A percentile compares a stretch with the other conserved stretches of the same genome.
phyloP scores from a whole-genome alignment of 2,329 filamentous ascomycete species.

The Cordyceps cateniannulata region DNA sequence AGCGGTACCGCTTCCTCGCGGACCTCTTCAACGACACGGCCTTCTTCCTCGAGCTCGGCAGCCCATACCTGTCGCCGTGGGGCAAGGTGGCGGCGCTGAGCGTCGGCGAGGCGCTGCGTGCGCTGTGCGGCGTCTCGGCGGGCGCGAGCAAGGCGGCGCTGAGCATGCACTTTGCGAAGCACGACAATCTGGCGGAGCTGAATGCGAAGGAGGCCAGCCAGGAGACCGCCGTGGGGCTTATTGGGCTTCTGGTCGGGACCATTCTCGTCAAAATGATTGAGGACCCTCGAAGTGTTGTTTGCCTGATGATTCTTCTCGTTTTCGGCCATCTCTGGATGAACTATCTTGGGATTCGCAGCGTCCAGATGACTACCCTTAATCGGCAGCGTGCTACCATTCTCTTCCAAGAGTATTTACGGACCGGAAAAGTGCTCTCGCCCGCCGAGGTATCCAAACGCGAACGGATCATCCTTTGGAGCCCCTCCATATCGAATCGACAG shows the following conservation, averaged over 20 bases:
- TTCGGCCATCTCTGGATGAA: constrained; percentile 76
- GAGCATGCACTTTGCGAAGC: constrained; percentile 83
- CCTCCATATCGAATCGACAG: constrained; percentile 23
- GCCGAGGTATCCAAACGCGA: constrained; percentile 58
- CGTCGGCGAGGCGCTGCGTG: constrained; percentile 43
- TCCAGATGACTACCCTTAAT: constrained; percentile 79
- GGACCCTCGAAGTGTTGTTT: constrained; percentile 66
- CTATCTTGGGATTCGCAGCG: constrained; percentile 75
- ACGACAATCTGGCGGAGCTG: constrained; percentile 83
- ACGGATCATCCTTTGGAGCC: constrained; percentile 49
- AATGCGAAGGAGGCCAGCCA: constrained; percentile 95
- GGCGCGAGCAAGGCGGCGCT: constrained; percentile 86
- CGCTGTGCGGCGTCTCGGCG: constrained; percentile 82
- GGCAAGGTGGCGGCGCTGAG: constrained; percentile 45
- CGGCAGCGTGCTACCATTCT: constrained; percentile 78
- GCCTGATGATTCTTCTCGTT: constrained; percentile 64
- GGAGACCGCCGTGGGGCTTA: constrained; percentile 82
- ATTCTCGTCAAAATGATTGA: constrained; percentile 72
- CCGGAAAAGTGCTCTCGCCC: constrained; percentile 52
- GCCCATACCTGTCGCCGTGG: constrained; percentile 59
- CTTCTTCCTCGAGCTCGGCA: constrained; percentile 79
- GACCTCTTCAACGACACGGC: constrained; percentile 85
- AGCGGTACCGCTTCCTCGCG: constrained; percentile 79
- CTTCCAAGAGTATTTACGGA: constrained; percentile 51
- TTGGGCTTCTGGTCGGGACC: constrained; percentile 82